Evolutionary conservation across 2,329 filamentous ascomycete genomes (phyloP).

Genomic region (Alternaria atra): DNA sequence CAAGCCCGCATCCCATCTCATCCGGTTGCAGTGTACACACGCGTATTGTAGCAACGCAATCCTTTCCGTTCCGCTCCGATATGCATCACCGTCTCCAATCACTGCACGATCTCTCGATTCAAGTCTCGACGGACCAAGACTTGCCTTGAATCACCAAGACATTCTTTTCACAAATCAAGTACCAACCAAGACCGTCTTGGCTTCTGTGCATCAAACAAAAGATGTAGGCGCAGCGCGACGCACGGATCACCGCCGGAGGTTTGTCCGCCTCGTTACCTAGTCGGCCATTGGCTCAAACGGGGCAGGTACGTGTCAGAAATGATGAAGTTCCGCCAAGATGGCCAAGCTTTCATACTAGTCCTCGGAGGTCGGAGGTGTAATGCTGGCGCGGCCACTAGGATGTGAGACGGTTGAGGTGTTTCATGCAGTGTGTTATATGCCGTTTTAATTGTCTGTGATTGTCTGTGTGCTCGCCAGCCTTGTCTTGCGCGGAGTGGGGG

Average conservation of each 20-base stretch:
- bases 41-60: not conserved
- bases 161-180: not conserved
- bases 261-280: not conserved
- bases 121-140: not conserved
- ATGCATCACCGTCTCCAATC: not conserved
- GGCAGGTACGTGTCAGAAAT: not conserved
- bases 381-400: not conserved
- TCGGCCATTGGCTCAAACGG: not conserved
- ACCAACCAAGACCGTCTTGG: constrained; percentile 2
- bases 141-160: not conserved
- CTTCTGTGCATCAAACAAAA: constrained; percentile 1
- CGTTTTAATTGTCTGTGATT: not conserved
- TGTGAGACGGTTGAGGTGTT: constrained; percentile 18
- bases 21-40: not conserved
- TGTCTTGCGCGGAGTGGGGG: not conserved
- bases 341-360: not conserved
- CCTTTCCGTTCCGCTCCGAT: not conserved
- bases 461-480: not conserved
- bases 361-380: not conserved
- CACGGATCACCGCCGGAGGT: not conserved
- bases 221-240: not conserved
- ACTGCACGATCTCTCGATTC: not conserved
- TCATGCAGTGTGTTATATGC: constrained; percentile 1
- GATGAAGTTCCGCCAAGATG: constrained; percentile 2
- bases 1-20: not conserved